A percentile compares a stretch with the other conserved stretches of the same genome.
phyloP scores from a whole-genome alignment of 345 rosid species.

The Nasturtium officinale region DNA sequence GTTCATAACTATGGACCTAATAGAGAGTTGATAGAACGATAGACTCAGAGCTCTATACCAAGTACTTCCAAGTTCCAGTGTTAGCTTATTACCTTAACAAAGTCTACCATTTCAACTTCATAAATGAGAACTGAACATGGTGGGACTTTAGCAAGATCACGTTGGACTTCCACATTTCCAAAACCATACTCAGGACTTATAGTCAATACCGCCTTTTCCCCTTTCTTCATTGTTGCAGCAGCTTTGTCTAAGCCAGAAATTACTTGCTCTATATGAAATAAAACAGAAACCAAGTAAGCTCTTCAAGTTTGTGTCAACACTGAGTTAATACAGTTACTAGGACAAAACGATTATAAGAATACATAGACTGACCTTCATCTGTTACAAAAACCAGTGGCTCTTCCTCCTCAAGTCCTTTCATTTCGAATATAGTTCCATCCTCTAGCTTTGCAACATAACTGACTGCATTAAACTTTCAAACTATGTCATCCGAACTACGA shows the following conservation, averaged over 20 bases:
- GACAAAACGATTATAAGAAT: neutral
- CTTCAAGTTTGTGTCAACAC: neutral
- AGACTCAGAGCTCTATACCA: neutral
- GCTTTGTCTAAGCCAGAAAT: conserved; percentile 2
- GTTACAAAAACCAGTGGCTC: neutral
- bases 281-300: neutral
- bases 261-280: neutral
- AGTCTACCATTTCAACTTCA: conserved; percentile 2
- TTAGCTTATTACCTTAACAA: conserved; percentile 2
- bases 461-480: neutral
- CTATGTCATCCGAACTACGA: neutral
- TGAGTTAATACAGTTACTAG: neutral
- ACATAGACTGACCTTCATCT: neutral
- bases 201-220: neutral
- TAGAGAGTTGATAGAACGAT: neutral
- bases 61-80: neutral
- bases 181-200: conserved; percentile 6
- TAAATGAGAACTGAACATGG: neutral
- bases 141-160: conserved; percentile 1
- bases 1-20: neutral
- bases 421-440: neutral
- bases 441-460: conserved; percentile 6
- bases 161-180: neutral
- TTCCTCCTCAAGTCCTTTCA: neutral
- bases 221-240: conserved; percentile 9